phyloP scores from a whole-genome alignment of 257 asterid genomes.

The Solanum sejunctum region DNA sequence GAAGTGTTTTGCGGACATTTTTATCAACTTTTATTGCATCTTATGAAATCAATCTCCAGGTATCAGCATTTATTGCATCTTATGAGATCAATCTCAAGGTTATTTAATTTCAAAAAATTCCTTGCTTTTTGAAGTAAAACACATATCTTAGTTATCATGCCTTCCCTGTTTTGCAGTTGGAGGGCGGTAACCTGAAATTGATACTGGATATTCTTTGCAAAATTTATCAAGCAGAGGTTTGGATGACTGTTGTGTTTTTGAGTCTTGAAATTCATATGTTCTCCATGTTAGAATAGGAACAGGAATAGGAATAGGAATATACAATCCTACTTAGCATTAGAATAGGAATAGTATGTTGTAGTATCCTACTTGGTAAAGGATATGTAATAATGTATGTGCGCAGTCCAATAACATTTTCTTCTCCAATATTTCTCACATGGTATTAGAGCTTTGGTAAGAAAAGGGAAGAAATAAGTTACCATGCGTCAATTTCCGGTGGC shows the following conservation, averaged over 20 bases:
- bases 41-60: conserved; percentile 82
- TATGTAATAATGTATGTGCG: too few relatives aligned
- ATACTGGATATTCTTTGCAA: conserved; percentile 74
- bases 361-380: too few relatives aligned
- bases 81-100: conserved; percentile 92
- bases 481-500: too few relatives aligned
- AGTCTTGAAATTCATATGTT: neutral
- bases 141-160: conserved; percentile 3
- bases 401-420: too few relatives aligned
- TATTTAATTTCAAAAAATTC: conserved; percentile 4
- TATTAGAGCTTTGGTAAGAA: too few relatives aligned
- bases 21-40: conserved; percentile 82
- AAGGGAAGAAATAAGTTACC: too few relatives aligned
- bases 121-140: neutral
- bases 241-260: conserved; percentile 13
- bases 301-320: too few relatives aligned
- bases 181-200: conserved; percentile 52
- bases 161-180: conserved; percentile 43
- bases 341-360: too few relatives aligned
- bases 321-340: too few relatives aligned
- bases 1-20: conserved; percentile 76
- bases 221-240: conserved; percentile 88
- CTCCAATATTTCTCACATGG: too few relatives aligned
- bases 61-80: conserved; percentile 83
- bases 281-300: neutral